Evolutionary conservation across 1,139 yeast species (phyloP).

Genomic region (Zygoascus meyerae): DNA sequence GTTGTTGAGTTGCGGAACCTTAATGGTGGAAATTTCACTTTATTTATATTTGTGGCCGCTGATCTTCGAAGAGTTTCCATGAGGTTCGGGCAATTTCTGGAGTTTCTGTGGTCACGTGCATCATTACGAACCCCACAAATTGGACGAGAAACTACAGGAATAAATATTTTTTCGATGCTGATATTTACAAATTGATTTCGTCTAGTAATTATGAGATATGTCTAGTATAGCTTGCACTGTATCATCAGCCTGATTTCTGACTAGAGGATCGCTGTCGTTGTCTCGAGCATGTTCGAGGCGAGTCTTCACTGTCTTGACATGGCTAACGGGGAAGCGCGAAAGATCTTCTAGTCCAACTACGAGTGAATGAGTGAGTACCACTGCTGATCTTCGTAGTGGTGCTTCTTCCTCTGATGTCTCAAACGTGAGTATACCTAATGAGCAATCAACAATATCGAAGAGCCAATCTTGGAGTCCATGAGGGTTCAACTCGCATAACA

Average conservation of each 20-base stretch:
- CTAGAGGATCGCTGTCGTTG: slow-evolving; percentile 26
- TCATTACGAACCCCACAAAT: too few relatives aligned
- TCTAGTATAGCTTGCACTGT: slow-evolving; percentile 5
- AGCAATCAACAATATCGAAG: slow-evolving; percentile 62
- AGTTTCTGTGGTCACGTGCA: background rate
- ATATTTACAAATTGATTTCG: background rate
- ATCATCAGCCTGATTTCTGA: slow-evolving; percentile 25
- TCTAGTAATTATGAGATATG: background rate
- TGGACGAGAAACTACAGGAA: too few relatives aligned
- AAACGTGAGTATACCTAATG: slow-evolving; percentile 63
- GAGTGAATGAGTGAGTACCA: slow-evolving; percentile 62
- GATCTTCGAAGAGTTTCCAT: slow-evolving; percentile 8
- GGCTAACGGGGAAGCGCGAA: slow-evolving; percentile 17
- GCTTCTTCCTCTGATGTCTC: slow-evolving; percentile 46
- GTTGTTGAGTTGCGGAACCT: slow-evolving; percentile 2
- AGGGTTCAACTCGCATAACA: slow-evolving; percentile 53
- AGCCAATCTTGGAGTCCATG: slow-evolving; percentile 46
- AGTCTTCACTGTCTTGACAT: slow-evolving; percentile 18
- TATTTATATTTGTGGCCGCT: slow-evolving; percentile 8
- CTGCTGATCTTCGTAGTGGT: slow-evolving; percentile 68
- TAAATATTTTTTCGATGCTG: background rate
- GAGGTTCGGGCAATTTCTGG: slow-evolving; percentile 6
- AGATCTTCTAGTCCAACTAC: slow-evolving; percentile 29
- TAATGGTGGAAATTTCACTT: slow-evolving; percentile 5
- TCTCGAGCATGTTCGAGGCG: slow-evolving; percentile 20